Evolutionary conservation across 2,329 filamentous ascomycete species (phyloP).

Genomic region (Furcasterigmium sp.): DNA sequence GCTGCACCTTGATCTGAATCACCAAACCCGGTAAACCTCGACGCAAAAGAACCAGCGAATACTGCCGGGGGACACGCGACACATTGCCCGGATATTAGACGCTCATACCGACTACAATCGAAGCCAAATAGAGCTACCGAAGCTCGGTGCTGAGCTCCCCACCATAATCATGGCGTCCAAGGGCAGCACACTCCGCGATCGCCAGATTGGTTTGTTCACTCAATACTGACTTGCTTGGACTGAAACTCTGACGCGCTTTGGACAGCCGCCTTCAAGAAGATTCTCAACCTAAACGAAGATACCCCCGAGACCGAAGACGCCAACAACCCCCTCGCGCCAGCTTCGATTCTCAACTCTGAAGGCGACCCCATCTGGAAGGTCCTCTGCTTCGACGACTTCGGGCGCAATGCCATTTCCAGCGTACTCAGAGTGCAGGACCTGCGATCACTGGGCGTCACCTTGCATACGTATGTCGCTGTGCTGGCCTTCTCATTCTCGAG

Average conservation of each 20-base stretch:
- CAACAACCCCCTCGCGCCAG: slow-evolving; percentile 55
- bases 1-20: too few species aligned
- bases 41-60: too few species aligned
- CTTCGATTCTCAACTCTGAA: slow-evolving; percentile 76
- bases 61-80: too few species aligned
- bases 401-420: slow-evolving; percentile 93
- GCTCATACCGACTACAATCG: too few species aligned
- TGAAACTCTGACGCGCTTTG: neutral
- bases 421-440: slow-evolving; percentile 92
- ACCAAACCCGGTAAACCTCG: too few species aligned
- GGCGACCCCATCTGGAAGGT: slow-evolving; percentile 98
- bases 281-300: slow-evolving; percentile 88
- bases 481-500: neutral
- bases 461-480: slow-evolving; percentile 66
- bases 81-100: too few species aligned
- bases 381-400: slow-evolving; percentile 86
- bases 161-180: slow-evolving; percentile 37
- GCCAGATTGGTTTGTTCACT: slow-evolving; percentile 38
- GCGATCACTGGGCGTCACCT: slow-evolving; percentile 89
- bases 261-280: slow-evolving; percentile 87
- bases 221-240: too few species aligned
- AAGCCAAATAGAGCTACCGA: slow-evolving; percentile 7
- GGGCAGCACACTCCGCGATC: slow-evolving; percentile 42
- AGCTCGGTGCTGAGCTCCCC: slow-evolving; percentile 6
- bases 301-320: slow-evolving; percentile 58